Conservation (phyloP, 2,329 filamentous ascomycete genomes). For the Dendrostoma leiphaemia region DNA sequence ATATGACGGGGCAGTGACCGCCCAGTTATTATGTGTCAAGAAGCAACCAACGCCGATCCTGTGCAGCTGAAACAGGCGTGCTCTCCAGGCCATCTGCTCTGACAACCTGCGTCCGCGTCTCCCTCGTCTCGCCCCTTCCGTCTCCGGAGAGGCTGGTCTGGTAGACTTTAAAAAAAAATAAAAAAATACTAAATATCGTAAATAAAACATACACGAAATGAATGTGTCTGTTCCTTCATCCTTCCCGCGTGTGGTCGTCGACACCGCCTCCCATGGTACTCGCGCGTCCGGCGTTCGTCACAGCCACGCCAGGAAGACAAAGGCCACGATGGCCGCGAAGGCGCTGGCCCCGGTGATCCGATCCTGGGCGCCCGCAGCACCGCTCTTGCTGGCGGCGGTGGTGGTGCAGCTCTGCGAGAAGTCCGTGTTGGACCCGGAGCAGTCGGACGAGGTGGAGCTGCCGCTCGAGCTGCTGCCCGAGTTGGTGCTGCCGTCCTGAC, state of each 20-base stretch:
- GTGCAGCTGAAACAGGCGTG: no score
- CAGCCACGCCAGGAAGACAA: constrained; percentile 32
- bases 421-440: constrained; percentile 32
- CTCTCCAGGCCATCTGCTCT: no score
- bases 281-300: constrained; percentile 18
- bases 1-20: no score
- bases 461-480: constrained; percentile 22
- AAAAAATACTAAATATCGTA: constrained; percentile 3
- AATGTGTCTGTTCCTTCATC: no score
- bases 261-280: background rate
- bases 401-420: constrained; percentile 30
- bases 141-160: no score
- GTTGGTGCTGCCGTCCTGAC: constrained; percentile 18
- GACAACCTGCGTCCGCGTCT: no score
- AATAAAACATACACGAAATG: background rate
- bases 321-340: constrained; percentile 33
- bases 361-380: constrained; percentile 24
- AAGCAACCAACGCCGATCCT: no score
- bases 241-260: constrained; percentile 7
- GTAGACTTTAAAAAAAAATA: background rate
- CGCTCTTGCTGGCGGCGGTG: constrained; percentile 31
- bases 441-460: background rate
- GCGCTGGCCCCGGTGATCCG: constrained; percentile 33
- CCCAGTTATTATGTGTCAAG: no score
- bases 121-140: no score